A percentile compares a stretch with the other conserved stretches of the same genome.
phyloP scores from a whole-genome alignment of 768 basidiomycete genomes.

The Candolleomyces aberdarensis region DNA sequence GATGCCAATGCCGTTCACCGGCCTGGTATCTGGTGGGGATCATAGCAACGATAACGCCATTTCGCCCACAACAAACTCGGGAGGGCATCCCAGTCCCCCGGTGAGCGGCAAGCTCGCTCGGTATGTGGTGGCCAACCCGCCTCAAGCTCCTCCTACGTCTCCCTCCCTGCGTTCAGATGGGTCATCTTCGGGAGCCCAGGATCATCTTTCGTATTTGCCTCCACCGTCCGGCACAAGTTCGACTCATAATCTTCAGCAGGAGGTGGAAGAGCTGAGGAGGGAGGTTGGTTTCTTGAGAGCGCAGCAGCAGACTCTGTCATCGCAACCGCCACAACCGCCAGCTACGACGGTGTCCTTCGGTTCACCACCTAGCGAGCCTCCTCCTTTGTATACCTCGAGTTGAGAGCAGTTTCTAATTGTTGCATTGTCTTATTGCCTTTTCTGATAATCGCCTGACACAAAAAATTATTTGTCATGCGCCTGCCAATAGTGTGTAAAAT shows the following conservation, averaged over 20 bases:
- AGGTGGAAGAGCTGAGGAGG: constrained; percentile 3
- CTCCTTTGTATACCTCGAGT: no score
- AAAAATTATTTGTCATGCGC: no score
- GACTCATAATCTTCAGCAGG: neutral
- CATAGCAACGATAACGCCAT: neutral
- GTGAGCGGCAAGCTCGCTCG: neutral
- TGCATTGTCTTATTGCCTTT: no score
- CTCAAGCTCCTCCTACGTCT: neutral
- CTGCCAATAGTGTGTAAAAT: no score
- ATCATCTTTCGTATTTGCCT: neutral
- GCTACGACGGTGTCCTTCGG: no score
- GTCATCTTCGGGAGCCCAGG: neutral
- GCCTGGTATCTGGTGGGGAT: neutral
- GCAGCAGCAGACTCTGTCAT: neutral
- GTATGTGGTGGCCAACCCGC: neutral
- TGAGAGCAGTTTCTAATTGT: no score
- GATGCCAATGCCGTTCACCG: neutral
- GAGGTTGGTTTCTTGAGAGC: neutral
- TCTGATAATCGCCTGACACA: no score
- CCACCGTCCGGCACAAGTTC: neutral
- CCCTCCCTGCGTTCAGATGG: neutral
- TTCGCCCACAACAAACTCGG: neutral
- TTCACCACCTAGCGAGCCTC: no score
- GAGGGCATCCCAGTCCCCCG: neutral
- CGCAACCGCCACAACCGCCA: no score